Evolutionary conservation across 2,329 filamentous ascomycete species (phyloP).

Genomic region (Aspergillus carbonarius): DNA sequence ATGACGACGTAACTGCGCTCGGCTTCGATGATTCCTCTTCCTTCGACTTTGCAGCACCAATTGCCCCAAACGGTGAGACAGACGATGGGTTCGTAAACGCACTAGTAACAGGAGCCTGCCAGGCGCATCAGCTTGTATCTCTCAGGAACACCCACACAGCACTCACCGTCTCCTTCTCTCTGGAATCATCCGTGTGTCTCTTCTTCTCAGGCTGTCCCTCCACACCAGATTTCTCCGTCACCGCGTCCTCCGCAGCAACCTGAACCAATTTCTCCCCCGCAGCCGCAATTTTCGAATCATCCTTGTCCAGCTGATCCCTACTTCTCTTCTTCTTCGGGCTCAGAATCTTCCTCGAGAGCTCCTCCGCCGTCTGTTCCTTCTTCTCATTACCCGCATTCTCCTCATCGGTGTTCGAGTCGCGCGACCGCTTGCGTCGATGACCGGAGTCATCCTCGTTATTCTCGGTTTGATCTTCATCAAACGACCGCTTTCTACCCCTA

Average conservation of each 20-base stretch:
- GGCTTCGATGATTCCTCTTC: constrained; percentile 22
- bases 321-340: constrained; percentile 47
- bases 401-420: constrained; percentile 40
- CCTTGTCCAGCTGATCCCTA: constrained; percentile 43
- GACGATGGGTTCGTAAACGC: constrained; percentile 46
- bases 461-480: constrained; percentile 32
- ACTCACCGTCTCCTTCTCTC: constrained; percentile 36
- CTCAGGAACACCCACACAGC: neutral
- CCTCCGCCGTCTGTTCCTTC: constrained; percentile 14
- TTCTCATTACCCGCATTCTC: neutral
- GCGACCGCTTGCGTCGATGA: constrained; percentile 43
- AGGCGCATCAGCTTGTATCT: neutral
- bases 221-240: constrained; percentile 15
- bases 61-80: constrained; percentile 44
- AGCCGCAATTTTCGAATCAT: constrained; percentile 24
- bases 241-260: constrained; percentile 11
- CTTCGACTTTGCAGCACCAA: constrained; percentile 31
- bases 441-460: constrained; percentile 30
- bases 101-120: constrained; percentile 33
- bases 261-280: constrained; percentile 15
- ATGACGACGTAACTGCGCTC: constrained; percentile 51
- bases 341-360: constrained; percentile 23
- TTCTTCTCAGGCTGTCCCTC: constrained; percentile 45
- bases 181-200: constrained; percentile 43
- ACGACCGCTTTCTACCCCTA: constrained; percentile 37